A percentile compares a stretch with the other conserved stretches of the same genome.
Conservation (phyloP, 768 basidiomycete genomes). For the Kwoniella bestiolae region DNA sequence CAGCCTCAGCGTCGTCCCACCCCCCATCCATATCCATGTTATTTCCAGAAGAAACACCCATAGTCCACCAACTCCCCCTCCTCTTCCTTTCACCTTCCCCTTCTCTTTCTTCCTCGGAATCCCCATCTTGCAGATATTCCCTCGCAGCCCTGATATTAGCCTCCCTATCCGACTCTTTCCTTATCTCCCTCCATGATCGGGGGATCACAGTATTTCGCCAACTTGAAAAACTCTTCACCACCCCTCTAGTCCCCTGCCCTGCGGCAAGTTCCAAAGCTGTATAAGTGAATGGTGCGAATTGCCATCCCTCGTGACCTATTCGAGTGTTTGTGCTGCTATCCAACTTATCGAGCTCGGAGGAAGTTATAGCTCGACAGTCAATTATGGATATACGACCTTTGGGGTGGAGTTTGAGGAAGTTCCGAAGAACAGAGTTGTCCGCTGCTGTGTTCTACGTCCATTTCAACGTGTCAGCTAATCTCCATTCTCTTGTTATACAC, state of each 20-base stretch:
- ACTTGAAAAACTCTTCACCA: conserved; percentile 41
- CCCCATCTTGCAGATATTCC: background rate
- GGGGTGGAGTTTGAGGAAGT: conserved; percentile 23
- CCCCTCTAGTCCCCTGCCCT: background rate
- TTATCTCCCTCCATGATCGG: conserved; percentile 24
- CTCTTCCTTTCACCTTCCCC: conserved; percentile 6
- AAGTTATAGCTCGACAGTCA: conserved; percentile 40
- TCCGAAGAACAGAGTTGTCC: conserved; percentile 32
- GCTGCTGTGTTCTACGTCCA: conserved; percentile 41
- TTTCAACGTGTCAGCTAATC: background rate
- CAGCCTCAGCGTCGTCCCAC: conserved; percentile 2
- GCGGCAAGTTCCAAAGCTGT: conserved; percentile 10
- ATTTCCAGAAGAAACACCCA: background rate
- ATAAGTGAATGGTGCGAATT: conserved; percentile 34
- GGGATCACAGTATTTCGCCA: conserved; percentile 37
- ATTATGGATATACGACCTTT: conserved; percentile 28
- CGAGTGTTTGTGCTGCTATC: conserved; percentile 18
- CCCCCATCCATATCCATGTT: conserved; percentile 1
- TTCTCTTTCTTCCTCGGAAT: background rate
- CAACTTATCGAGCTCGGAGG: conserved; percentile 14
- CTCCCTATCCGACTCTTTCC: background rate
- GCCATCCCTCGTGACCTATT: conserved; percentile 23
- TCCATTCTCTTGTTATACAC: background rate
- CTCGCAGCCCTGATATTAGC: no score
- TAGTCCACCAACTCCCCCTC: conserved; percentile 13